A percentile compares a stretch with the other conserved stretches of the same genome.
These are phyloP conservation scores for Forsythia suspensa DNA, from an alignment of 257 asterid genomes.

Conservation along the genomic window DNA sequence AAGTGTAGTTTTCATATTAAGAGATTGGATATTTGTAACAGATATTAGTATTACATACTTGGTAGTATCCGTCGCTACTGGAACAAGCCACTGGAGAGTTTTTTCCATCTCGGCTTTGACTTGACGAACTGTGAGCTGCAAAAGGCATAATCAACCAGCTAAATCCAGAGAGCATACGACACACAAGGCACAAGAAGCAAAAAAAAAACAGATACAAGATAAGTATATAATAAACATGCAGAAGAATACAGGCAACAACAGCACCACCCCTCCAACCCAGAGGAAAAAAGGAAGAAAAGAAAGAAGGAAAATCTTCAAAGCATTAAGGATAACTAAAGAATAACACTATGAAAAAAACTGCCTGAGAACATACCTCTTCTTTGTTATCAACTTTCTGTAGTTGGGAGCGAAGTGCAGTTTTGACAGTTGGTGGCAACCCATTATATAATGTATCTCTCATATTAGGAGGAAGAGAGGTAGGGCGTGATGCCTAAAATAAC, in stretches of 20 bases:
- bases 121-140: slow-evolving; percentile 78
- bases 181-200: slow-evolving; percentile 2
- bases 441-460: slow-evolving; percentile 82
- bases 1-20: not conserved
- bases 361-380: slow-evolving; percentile 55
- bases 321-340: not conserved
- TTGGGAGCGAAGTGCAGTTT: slow-evolving; percentile 59
- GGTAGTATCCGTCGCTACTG: slow-evolving; percentile 85
- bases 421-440: slow-evolving; percentile 79
- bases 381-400: slow-evolving; percentile 47
- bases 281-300: not conserved
- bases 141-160: slow-evolving; percentile 23
- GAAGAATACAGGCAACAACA: not conserved
- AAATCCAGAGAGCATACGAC: slow-evolving; percentile 10
- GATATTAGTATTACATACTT: slow-evolving; percentile 44
- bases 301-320: not conserved
- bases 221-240: not conserved
- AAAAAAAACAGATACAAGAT: not conserved
- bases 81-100: slow-evolving; percentile 93
- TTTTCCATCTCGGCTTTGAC: slow-evolving; percentile 95
- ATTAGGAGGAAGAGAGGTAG: slow-evolving; percentile 94
- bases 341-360: slow-evolving; percentile 4
- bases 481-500: slow-evolving; percentile 72
- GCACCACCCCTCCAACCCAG: not conserved
- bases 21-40: not conserved